Evolutionary conservation across 768 basidiomycete genomes (phyloP).

Genomic region (Lactarius indigo): DNA sequence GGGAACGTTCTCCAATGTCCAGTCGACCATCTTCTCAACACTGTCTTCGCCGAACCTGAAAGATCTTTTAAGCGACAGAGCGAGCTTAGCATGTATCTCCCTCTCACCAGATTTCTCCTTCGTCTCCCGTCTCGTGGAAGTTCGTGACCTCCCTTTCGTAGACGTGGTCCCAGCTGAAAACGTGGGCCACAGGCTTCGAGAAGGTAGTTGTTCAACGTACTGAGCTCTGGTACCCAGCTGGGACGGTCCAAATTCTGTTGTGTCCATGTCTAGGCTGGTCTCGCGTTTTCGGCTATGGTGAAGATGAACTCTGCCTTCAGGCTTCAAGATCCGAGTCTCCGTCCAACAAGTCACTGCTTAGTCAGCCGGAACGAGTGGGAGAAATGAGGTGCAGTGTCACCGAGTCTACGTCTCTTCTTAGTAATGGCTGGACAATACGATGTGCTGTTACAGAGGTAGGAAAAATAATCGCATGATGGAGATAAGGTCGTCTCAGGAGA

Average conservation of each 20-base stretch:
- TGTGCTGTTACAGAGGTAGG: neutral
- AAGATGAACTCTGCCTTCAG: neutral
- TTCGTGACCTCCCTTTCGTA: conserved; percentile 69
- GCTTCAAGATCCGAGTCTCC: neutral
- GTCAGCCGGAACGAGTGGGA: neutral
- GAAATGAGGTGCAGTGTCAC: neutral
- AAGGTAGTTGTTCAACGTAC: conserved; percentile 40
- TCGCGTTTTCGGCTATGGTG: neutral
- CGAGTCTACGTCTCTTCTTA: neutral
- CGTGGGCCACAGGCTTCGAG: neutral
- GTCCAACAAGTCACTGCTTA: neutral
- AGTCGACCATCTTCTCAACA: conserved; percentile 76
- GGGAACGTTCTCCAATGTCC: conserved; percentile 57
- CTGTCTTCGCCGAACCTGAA: conserved; percentile 76
- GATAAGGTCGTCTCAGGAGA: neutral
- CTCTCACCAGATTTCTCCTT: conserved; percentile 79
- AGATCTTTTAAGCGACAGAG: neutral
- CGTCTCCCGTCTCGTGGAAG: conserved; percentile 75
- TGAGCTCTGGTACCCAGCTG: conserved; percentile 76
- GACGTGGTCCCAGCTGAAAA: conserved; percentile 71
- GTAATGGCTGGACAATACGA: neutral
- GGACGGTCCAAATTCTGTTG: conserved; percentile 53
- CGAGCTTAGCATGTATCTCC: neutral
- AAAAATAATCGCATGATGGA: neutral
- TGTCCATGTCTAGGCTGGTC: conserved; percentile 1